Evolutionary conservation across 2,329 filamentous ascomycete species (phyloP), one percentile per base, ranked within the genome.

Genomic region (Microdochium trichocladiopsis): DNA sequence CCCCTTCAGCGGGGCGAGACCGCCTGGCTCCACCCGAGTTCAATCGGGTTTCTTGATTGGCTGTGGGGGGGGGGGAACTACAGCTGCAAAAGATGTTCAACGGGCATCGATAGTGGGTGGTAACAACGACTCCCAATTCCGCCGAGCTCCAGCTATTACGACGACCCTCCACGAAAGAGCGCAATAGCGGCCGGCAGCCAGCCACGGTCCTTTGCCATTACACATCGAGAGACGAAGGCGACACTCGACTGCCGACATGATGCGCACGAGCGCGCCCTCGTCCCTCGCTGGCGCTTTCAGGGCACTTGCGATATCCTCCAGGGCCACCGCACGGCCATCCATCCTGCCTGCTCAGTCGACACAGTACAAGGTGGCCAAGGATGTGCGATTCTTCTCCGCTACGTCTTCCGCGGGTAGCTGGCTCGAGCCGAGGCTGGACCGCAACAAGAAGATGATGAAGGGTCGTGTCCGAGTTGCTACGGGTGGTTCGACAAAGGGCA

Each of bases 401-500:
- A 88, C 88, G 16, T 55, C 78, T 63, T 57, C 73, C 58, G 57
- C 77, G 67, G 82, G 81, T 59, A 87, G 82, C 65, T 97, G 92
- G 91, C 87, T 97, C 48, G 81, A 88, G 53, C 93, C 93, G 31
- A 87, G 83, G 62, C 72, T 83, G 56, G 71, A 86, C 61, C 83
- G 89, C 58, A 92, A 90, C 67, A 87, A 84, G 65, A 90, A 89
- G 69, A 95, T 95, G 77, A 92, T 91, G 60, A 96, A 96, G 74
- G 94, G 93, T 37, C 83, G 91, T 2, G 87, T 89, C 49, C 84
- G 90, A 61, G 91, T 97, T 49, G 82, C 89, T 23, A 99, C 92
- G 0, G 94, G 94, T 56, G 94, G 94, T 55, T 95, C 89, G 52
- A 85, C 81, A 33, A 91, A 95, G 68, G 94, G 94, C 60, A 99